These are phyloP conservation scores for Microcyclospora tardicrescens DNA, from an alignment of 2,329 filamentous ascomycete species.

Conservation along the genomic window DNA sequence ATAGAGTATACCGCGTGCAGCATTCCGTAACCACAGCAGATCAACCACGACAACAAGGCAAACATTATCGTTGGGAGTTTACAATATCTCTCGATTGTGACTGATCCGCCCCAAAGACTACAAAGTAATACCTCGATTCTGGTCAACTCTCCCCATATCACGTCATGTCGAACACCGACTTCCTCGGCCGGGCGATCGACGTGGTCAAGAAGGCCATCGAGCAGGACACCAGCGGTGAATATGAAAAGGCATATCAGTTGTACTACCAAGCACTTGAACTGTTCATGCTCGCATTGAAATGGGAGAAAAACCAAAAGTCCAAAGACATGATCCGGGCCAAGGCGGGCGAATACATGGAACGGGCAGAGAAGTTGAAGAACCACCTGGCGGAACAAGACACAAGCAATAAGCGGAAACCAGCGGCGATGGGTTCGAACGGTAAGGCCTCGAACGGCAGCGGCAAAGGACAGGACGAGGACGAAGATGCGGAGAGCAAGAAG, in stretches of 20 bases:
- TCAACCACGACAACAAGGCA: too few relatives aligned
- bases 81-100: too few relatives aligned
- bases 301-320: slow-evolving; percentile 96
- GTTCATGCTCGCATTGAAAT: slow-evolving; percentile 98
- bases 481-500: slow-evolving; percentile 91
- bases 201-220: slow-evolving; percentile 97
- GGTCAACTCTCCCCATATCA: not conserved
- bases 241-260: slow-evolving; percentile 89
- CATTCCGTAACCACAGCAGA: too few relatives aligned
- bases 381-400: slow-evolving; percentile 64
- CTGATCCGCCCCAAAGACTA: too few relatives aligned
- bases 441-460: slow-evolving; percentile 49
- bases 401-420: slow-evolving; percentile 55
- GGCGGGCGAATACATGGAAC: slow-evolving; percentile 94
- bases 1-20: too few relatives aligned
- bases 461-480: slow-evolving; percentile 43
- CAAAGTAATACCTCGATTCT: too few relatives aligned
- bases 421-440: slow-evolving; percentile 60
- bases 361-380: slow-evolving; percentile 92
- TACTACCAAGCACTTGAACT: slow-evolving; percentile 95
- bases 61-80: too few relatives aligned
- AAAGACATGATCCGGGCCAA: slow-evolving; percentile 97
- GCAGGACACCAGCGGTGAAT: slow-evolving; percentile 86
- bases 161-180: slow-evolving; percentile 87
- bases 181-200: slow-evolving; percentile 90